A percentile compares a stretch with the other conserved stretches of the same genome.
Conservation (phyloP, 495 filamentous ascomycete species). For the Penicillium cataractarum region DNA sequence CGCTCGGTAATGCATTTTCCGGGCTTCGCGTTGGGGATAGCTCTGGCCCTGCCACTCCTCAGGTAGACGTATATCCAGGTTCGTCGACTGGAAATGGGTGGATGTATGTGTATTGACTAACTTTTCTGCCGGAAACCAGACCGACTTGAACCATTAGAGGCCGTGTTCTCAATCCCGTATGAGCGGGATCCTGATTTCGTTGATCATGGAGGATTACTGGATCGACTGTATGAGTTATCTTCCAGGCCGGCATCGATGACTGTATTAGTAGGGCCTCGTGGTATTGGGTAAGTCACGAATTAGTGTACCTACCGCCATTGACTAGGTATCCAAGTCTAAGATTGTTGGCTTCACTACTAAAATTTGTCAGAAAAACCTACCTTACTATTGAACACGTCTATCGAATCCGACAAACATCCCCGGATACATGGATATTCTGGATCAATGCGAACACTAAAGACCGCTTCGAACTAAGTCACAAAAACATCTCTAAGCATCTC, state of each 20-base stretch:
- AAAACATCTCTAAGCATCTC: constrained; percentile 40
- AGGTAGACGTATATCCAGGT: no score
- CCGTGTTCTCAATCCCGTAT: background rate
- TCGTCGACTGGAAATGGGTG: no score
- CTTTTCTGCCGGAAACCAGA: background rate
- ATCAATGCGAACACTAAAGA: constrained; percentile 43
- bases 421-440: constrained; percentile 55
- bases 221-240: no score
- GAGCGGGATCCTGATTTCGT: background rate
- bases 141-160: background rate
- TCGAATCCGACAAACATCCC: constrained; percentile 33
- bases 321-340: no score
- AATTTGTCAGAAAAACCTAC: constrained; percentile 39
- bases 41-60: no score
- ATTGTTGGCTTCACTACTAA: background rate
- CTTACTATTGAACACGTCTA: constrained; percentile 47
- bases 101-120: background rate
- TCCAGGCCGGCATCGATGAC: no score
- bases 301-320: no score
- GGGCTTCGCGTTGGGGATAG: no score
- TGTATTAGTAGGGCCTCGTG: background rate
- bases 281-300: constrained; percentile 13
- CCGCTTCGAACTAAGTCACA: constrained; percentile 43
- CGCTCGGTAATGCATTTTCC: no score
- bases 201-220: no score